These are phyloP conservation scores for Panicum miliaceum DNA, from an alignment of 176 grass and related monocot genomes.

Conservation along the genomic window DNA sequence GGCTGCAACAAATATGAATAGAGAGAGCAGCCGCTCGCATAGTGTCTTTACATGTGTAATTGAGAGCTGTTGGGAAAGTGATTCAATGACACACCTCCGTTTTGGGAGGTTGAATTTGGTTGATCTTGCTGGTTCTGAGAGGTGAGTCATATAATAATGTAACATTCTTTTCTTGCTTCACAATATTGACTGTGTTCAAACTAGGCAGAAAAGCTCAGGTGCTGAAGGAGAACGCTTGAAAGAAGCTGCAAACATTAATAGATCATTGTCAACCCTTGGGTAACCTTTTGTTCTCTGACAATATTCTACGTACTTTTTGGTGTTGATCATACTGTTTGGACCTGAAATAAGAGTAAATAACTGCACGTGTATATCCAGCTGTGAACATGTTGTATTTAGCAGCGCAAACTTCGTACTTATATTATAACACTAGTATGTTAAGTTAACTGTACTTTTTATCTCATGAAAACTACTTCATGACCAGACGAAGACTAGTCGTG, in stretches of 20 bases:
- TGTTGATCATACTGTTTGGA: not conserved
- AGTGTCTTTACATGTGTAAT: constrained; percentile 94
- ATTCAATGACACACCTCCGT: constrained; percentile 77
- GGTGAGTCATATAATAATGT: constrained; percentile 55
- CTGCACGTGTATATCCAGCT: constrained; percentile 15
- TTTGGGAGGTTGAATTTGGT: constrained; percentile 93
- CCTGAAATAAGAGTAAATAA: constrained; percentile 22
- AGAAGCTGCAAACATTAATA: constrained; percentile 97
- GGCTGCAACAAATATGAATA: constrained; percentile 95
- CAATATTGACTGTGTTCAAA: constrained; percentile 53
- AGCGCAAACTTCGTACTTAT: not conserved
- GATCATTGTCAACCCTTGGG: constrained; percentile 96
- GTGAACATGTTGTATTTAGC: constrained; percentile 13
- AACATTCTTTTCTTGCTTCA: constrained; percentile 25
- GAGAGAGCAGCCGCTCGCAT: constrained; percentile 91
- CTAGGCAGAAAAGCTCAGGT: constrained; percentile 96
- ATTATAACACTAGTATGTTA: not conserved
- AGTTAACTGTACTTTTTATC: not conserved
- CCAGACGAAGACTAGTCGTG: not conserved
- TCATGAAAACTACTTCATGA: constrained; percentile 20
- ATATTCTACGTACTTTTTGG: not conserved
- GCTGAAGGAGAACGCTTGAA: constrained; percentile 95
- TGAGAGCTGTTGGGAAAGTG: constrained; percentile 88
- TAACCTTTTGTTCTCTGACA: constrained; percentile 44
- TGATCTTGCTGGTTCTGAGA: constrained; percentile 95